These are phyloP conservation scores for Zizania latifolia DNA, from an alignment of 176 grass and related monocot species.

Conservation along the genomic window DNA sequence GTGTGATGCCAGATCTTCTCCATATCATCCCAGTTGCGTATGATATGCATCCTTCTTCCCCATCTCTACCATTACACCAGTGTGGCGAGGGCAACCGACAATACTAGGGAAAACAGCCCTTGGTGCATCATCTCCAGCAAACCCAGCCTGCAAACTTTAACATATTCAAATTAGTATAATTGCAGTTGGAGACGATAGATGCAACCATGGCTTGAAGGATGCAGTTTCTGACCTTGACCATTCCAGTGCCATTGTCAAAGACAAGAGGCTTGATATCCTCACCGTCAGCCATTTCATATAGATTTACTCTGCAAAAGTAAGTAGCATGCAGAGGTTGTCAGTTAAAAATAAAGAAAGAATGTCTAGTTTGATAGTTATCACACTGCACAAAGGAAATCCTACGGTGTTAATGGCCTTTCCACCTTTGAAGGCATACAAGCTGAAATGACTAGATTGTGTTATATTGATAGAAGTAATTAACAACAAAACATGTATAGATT, in stretches of 20 bases:
- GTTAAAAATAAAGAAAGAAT: not conserved
- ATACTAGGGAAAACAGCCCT: conserved; percentile 42
- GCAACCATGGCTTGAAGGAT: not conserved
- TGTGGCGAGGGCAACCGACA: conserved; percentile 33
- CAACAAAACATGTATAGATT: not conserved
- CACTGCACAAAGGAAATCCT: not conserved
- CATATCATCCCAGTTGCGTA: conserved; percentile 42
- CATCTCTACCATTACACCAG: conserved; percentile 40
- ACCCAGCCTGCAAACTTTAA: conserved; percentile 30
- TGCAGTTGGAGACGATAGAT: not conserved
- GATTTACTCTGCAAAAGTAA: not conserved
- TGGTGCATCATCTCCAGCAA: conserved; percentile 38
- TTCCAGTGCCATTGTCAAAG: conserved; percentile 46
- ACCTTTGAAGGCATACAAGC: not conserved
- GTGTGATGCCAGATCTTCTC: conserved; percentile 39
- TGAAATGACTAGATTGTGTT: not conserved
- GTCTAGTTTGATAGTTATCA: not conserved
- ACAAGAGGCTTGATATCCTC: conserved; percentile 44
- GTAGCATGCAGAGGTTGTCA: not conserved
- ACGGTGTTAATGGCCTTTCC: not conserved
- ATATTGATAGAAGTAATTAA: not conserved
- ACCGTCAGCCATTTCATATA: conserved; percentile 33
- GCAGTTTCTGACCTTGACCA: conserved; percentile 28
- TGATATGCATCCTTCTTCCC: conserved; percentile 39
- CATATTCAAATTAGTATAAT: not conserved